Conservation (phyloP, 1,284 basidiomycete species). For the Melampsora larici-populina region DNA sequence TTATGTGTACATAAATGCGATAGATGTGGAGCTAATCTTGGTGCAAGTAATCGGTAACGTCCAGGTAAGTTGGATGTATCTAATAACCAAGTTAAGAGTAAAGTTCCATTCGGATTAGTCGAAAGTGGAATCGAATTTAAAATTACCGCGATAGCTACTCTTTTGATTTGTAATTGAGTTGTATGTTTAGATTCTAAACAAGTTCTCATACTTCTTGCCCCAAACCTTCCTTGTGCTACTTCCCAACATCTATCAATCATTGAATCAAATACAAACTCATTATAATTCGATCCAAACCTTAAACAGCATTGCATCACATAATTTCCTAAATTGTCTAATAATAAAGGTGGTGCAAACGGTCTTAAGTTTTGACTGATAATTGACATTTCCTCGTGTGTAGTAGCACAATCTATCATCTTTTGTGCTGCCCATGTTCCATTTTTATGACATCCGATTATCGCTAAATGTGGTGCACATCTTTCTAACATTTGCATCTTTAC, state of each 20-base stretch:
- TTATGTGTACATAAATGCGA: conserved; percentile 97
- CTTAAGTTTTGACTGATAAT: conserved; percentile 80
- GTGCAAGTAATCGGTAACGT: conserved; percentile 84
- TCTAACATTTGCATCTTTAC: conserved; percentile 87
- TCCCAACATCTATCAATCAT: conserved; percentile 99
- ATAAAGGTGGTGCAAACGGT: conserved; percentile 86
- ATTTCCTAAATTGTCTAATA: conserved; percentile 95
- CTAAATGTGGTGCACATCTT: conserved; percentile 85
- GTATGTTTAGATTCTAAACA: conserved; percentile 87
- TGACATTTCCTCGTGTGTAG: conserved; percentile 78
- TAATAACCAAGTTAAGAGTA: conserved; percentile 92
- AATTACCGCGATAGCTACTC: conserved; percentile 88
- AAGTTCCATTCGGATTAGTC: conserved; percentile 93
- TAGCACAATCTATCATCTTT: conserved; percentile 95
- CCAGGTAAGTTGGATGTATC: conserved; percentile 90
- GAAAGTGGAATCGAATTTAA: conserved; percentile 96
- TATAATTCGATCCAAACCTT: conserved; percentile 79
- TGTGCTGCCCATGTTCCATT: conserved; percentile 99
- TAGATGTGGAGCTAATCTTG: conserved; percentile 90
- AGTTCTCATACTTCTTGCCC: conserved; percentile 94
- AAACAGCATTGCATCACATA: conserved; percentile 96
- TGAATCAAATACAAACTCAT: conserved; percentile 95
- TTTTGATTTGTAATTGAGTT: conserved; percentile 78
- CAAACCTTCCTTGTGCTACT: conserved; percentile 69
- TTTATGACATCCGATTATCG: conserved; percentile 98